Evolutionary conservation across 129 eudicot genomes (phyloP), one percentile per base, ranked within the genome.

Genomic region (Oenanthe sinensis): DNA sequence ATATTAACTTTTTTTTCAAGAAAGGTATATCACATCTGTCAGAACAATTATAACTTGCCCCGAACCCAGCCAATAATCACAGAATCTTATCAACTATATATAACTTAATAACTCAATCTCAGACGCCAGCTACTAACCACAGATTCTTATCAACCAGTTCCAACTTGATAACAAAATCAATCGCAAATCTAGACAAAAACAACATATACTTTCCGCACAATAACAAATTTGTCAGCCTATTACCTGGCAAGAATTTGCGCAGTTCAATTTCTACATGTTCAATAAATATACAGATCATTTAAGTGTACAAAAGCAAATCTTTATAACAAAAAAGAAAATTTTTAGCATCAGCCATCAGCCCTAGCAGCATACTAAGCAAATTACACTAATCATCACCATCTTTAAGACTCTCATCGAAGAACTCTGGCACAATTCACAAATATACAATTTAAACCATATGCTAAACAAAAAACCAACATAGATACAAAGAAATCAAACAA

Each of bases 371-470:
- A 28, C 39, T 67, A 67, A n/a, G 17, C 17, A 67, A 67, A 14
- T 4, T 24, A 72, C 47, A 76, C 33, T 16, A 76, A 54, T 40
- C 71, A 76, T 76, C 79, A 76, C 22, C 71, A 47, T 52, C 44
- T 47, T 50, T 50, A 49, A 4, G 2, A 49, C 6, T 50, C 68
- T 19, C 24, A 52, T 2, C 36, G 9, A n/a, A 16, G 15, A n/a
- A 4, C 1, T n/a, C 14, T 10, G 44, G 5, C 42, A n/a, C 30
- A 7, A 50, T 46, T 40, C 45, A 58, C 39, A 13, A 20, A 50
- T 33, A 84, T 19, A 80, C 30, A 19, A 47, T 8, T 28, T 11
- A 65, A 71, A 60, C 65, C 63, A 80, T 26, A 49, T 49, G 20
- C 8, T 30, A 26, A 24, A 69, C 17, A 69, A 45, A 76, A 76